Evolutionary conservation across 768 basidiomycete species (phyloP), one percentile per base, ranked within the genome.

Genomic region (Xerocomellus amylosporus): DNA sequence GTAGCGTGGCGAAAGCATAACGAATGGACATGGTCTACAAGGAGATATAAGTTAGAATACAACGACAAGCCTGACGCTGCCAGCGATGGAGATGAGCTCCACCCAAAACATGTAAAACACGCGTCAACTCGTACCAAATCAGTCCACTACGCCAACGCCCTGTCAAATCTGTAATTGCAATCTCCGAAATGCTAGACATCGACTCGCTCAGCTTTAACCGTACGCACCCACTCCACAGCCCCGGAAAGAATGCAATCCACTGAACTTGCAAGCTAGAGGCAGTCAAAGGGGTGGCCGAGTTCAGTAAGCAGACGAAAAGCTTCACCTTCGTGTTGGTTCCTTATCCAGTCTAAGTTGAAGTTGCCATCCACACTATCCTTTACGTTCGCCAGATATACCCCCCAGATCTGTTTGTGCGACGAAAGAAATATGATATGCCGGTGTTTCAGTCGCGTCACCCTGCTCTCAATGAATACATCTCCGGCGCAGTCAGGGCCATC

Each of bases 381-480:
- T 97, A 91, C 64, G 84, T 93, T 28, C 86, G 96, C 19, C 87
- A 90, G 60, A 79, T 98, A 46, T 98, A 98, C 64, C 96, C 95
- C 0, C 77, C 87, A 40, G 90, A 90, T 51, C 77, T 97, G 19
- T 98, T 98, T 67, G 79, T 88, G 37, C 81, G 93, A 39, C 80
- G 90, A 53, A 89, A 88, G 74, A 94, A 93, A 68, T 97, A 94
- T 69, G 85, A 92, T 55, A 88, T 88, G 0, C 89, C 92, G 0
- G 92, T 96, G 10, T 98, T 85, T 66, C 93, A 97, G 73, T 93
- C 91, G 4, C 84, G 94, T n/a, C 91, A 95, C 67, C 93, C 94
- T 2, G 82, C 82, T 39, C 76, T 98, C 49, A 88, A 90, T 58
- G 85, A 88, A 42, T 98, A 97, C 67, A 87, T 98, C 52, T 83